Evolutionary conservation across 73 alveolate genomes (phyloP).

Genomic region (Paramecium sonneborni): DNA sequence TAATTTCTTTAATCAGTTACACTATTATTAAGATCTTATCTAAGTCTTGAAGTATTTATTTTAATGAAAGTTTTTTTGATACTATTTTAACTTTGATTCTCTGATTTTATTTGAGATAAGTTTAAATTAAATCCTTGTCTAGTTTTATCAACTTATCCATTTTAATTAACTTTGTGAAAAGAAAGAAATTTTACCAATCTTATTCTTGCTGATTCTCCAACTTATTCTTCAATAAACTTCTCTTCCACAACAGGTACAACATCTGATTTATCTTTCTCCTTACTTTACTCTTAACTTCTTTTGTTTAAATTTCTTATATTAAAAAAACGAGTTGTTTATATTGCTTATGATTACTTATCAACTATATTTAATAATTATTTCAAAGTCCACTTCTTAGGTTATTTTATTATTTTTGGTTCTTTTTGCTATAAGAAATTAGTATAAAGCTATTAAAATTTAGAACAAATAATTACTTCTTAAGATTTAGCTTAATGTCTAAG

Average conservation of each 20-base stretch:
- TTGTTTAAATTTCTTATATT: neutral
- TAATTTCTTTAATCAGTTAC: neutral
- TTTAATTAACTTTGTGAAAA: neutral
- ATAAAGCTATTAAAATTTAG: neutral
- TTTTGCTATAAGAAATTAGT: neutral
- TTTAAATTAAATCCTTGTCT: neutral
- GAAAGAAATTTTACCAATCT: slow-evolving; percentile 12
- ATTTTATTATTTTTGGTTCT: neutral
- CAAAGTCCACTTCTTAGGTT: slow-evolving; percentile 35
- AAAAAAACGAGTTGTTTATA: neutral
- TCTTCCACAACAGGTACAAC: neutral
- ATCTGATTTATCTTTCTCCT: slow-evolving; percentile 11
- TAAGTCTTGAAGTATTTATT: neutral
- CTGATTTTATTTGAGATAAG: neutral
- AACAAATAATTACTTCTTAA: neutral
- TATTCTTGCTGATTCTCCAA: slow-evolving; percentile 6
- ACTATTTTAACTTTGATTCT: neutral
- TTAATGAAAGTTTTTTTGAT: neutral
- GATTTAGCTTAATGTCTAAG: neutral
- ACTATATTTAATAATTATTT: neutral
- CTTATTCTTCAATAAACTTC: neutral
- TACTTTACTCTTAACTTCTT: neutral
- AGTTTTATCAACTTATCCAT: neutral
- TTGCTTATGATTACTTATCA: neutral
- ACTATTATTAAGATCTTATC: neutral